phyloP scores from a whole-genome alignment of 2,329 filamentous ascomycete species.

The Curvularia sp. region DNA sequence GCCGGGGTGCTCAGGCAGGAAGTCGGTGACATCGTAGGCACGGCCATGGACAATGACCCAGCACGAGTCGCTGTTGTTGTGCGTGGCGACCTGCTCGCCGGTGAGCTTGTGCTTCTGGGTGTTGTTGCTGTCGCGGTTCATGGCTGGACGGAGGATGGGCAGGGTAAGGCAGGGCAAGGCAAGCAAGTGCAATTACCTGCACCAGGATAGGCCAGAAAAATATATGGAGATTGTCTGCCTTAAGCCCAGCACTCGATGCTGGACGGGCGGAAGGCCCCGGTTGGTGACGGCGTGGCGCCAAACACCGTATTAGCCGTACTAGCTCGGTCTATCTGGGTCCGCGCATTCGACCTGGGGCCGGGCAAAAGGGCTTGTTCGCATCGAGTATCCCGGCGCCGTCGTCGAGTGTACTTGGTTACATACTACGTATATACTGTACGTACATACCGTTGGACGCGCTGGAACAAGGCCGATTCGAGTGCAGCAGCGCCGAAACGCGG shows the following conservation, averaged over 20 bases:
- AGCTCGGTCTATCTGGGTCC: slow-evolving; percentile 45
- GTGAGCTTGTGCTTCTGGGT: slow-evolving; percentile 55
- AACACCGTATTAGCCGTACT: slow-evolving; percentile 12
- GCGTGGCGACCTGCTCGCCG: slow-evolving; percentile 66
- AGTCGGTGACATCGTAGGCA: slow-evolving; percentile 72
- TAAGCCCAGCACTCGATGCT: slow-evolving; percentile 33
- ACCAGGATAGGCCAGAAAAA: slow-evolving; percentile 4
- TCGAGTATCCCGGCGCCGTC: slow-evolving; percentile 6
- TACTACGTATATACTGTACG: background rate
- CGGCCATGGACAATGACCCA: slow-evolving; percentile 74
- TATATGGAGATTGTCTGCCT: slow-evolving; percentile 18
- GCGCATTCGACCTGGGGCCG: too few species aligned
- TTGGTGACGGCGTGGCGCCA: slow-evolving; percentile 37
- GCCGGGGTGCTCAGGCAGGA: slow-evolving; percentile 69
- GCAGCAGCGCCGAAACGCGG: slow-evolving; percentile 15
- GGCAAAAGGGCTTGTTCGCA: slow-evolving; percentile 22
- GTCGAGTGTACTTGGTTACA: too few species aligned
- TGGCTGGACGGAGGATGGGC: slow-evolving; percentile 37
- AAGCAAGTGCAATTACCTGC: background rate
- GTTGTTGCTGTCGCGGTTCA: slow-evolving; percentile 55
- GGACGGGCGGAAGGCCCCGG: slow-evolving; percentile 37
- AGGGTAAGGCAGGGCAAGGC: slow-evolving; percentile 7
- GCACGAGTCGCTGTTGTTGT: slow-evolving; percentile 79
- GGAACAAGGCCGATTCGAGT: background rate
- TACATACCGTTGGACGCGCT: background rate